Conservation (phyloP, 129 eudicot species). For the Calendula officinalis region DNA sequence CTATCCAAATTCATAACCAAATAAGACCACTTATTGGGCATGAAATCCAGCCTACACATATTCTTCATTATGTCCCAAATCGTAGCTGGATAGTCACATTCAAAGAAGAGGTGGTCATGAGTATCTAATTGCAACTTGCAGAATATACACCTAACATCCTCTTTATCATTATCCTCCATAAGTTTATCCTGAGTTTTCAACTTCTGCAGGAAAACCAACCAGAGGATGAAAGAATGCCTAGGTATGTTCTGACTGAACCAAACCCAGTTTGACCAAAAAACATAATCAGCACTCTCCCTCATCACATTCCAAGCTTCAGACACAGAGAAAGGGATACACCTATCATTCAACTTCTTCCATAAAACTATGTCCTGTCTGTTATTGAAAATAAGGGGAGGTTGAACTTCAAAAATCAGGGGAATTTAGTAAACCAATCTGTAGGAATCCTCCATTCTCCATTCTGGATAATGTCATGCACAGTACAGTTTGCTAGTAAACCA, state of each 20-base stretch:
- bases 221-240: not conserved
- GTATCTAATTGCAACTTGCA: not conserved
- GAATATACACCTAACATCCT: not conserved
- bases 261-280: not conserved
- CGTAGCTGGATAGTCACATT: not conserved
- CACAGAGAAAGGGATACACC: not conserved
- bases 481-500: not conserved
- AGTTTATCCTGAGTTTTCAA: not conserved
- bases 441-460: not conserved
- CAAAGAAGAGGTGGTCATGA: not conserved
- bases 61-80: not conserved
- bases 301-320: not conserved
- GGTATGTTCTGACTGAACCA: not conserved
- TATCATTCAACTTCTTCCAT: not conserved
- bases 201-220: not conserved
- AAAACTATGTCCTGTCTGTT: not conserved
- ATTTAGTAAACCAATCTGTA: not conserved
- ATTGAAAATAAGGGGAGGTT: not conserved
- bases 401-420: not conserved
- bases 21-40: not conserved
- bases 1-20: not conserved
- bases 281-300: not conserved
- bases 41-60: not conserved
- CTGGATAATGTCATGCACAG: not conserved
- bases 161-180: rapidly evolving